Evolutionary conservation across 2,329 filamentous ascomycete genomes (phyloP), one percentile per base, ranked within the genome.

Genomic region (Trichoderma harzianum): DNA sequence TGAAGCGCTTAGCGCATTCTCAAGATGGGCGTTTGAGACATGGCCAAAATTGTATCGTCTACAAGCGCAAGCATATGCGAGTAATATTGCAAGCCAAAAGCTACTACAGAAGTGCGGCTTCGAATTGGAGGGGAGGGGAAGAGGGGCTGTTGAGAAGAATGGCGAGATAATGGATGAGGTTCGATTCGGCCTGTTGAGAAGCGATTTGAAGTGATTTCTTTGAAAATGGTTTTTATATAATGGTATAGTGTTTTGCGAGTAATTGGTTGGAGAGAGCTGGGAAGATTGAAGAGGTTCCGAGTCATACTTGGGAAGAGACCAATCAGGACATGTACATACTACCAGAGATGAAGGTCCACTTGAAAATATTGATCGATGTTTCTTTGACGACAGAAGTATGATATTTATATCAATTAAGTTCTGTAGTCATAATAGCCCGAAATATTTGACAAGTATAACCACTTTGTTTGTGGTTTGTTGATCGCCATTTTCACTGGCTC

Each of bases 21-120:
- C 78, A 18, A 76, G 74, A 28, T 88, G 85, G 84, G 78, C 81
- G 3, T 86, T 88, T 72, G 77, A 78, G 43, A 80, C 77, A 8
- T 81, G 83, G 68, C 81, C 83, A 0, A 77, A 79, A 1, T 72
- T 86, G 21, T 73, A 82, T 39, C 66, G 73, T 30, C 58, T 75
- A n/a, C 71, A 75, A 53, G 74, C 72, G 7, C 32, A 61, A 2
- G 78, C 81, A 2, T 83, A 79, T 68, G 78, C 73, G 5, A 75
- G 65, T 5, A 88, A 88, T 67, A 43, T 55, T n/a, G 83, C 72
- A 3, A 88, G 86, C 63, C 74, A 74, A 53, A 78, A 73, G 53
- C 83, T 87, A n/a, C 72, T 88, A 57, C 76, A 75, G 70, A 84
- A 82, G 71, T 69, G 53, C 18, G 74, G 74, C 39, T 75, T 75